These are phyloP conservation scores for Henningerozyma blattae DNA, from an alignment of 805 yeast genomes.

Conservation along the genomic window DNA sequence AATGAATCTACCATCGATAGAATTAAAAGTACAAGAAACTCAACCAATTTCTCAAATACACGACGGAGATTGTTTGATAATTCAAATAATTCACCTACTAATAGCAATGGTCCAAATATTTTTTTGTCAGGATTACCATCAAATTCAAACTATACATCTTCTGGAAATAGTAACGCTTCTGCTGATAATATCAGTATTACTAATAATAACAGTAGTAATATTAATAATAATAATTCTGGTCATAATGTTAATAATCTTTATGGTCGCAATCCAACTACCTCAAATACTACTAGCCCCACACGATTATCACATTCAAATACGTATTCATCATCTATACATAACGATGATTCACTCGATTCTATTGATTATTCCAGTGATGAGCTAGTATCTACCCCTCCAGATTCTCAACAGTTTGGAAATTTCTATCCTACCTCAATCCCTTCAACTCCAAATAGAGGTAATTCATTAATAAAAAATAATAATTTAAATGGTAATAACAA, in stretches of 20 bases:
- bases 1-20: constrained; percentile 24
- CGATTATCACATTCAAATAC: too few relatives aligned
- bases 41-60: neutral
- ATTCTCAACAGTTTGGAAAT: neutral
- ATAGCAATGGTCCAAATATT: too few relatives aligned
- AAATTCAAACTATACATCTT: too few relatives aligned
- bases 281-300: too few relatives aligned
- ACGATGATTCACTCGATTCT: too few relatives aligned
- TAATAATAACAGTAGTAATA: neutral
- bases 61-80: too few relatives aligned
- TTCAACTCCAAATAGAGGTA: constrained; percentile 25
- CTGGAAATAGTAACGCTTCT: neutral
- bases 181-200: neutral
- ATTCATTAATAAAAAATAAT: too few relatives aligned
- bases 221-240: neutral
- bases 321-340: too few relatives aligned
- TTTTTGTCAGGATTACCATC: too few relatives aligned
- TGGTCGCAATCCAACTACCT: too few relatives aligned
- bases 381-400: neutral
- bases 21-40: constrained; percentile 19
- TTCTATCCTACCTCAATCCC: constrained; percentile 15
- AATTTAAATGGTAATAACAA: too few relatives aligned
- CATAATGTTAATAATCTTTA: neutral
- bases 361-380: neutral
- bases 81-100: too few relatives aligned